Conservation (phyloP, 768 basidiomycete genomes). For the Amanita polypyramis region DNA sequence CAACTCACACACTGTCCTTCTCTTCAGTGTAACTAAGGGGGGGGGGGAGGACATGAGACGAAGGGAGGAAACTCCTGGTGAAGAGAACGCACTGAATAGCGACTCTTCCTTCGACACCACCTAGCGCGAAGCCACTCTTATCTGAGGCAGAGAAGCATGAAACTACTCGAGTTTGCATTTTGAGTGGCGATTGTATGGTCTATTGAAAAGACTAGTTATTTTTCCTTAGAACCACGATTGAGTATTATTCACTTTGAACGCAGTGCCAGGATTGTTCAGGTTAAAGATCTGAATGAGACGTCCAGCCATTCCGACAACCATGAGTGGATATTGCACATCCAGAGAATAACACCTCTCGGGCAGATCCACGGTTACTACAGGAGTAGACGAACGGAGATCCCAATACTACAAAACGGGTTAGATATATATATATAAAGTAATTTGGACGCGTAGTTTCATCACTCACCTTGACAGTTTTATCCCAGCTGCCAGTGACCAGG, state of each 20-base stretch:
- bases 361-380: constrained; percentile 68
- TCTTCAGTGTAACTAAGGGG: constrained; percentile 83
- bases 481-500: constrained; percentile 93
- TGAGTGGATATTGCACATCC: constrained; percentile 70
- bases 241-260: constrained; percentile 52
- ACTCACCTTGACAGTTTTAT: constrained; percentile 87
- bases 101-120: constrained; percentile 85
- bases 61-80: not conserved
- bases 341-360: constrained; percentile 87
- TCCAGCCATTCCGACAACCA: constrained; percentile 92
- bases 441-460: too few relatives aligned
- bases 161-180: constrained; percentile 87
- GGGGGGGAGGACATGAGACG: not conserved
- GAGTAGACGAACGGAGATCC: constrained; percentile 73
- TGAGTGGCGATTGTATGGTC: constrained; percentile 79
- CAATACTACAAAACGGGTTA: constrained; percentile 55
- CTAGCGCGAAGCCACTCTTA: constrained; percentile 69
- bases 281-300: constrained; percentile 87
- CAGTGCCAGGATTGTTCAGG: constrained; percentile 66
- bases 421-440: too few relatives aligned
- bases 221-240: too few relatives aligned
- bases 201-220: too few relatives aligned
- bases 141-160: constrained; percentile 67
- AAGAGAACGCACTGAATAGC: constrained; percentile 76
- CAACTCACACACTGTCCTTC: constrained; percentile 51